These are phyloP conservation scores for Xylaria sp. DNA, from an alignment of 2,329 filamentous ascomycete species.

Conservation along the genomic window DNA sequence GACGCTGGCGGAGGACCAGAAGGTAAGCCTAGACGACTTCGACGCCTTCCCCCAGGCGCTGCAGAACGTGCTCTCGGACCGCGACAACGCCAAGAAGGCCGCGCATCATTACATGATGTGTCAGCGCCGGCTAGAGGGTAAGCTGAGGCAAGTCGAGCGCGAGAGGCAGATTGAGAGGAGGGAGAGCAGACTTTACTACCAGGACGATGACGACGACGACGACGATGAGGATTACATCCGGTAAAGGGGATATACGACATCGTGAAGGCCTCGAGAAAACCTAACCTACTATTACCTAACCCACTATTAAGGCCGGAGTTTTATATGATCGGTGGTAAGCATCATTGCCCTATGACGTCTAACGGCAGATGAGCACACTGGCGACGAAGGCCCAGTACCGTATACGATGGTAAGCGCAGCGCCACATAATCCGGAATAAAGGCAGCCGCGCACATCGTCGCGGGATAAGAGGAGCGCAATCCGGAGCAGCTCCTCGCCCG, in stretches of 20 bases:
- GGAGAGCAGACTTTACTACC: neutral
- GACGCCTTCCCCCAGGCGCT: slow-evolving; percentile 10
- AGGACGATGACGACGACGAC: neutral
- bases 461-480: slow-evolving; percentile 1
- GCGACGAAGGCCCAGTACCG: neutral
- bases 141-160: neutral
- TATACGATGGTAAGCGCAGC: neutral
- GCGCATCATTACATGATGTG: slow-evolving; percentile 10
- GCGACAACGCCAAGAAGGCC: slow-evolving; percentile 15
- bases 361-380: neutral
- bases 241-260: neutral
- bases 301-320: neutral
- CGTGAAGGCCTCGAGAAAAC: slow-evolving; percentile 2
- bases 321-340: neutral
- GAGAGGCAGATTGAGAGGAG: slow-evolving; percentile 1
- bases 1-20: slow-evolving; percentile 25
- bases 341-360: neutral
- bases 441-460: neutral
- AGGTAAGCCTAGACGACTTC: slow-evolving; percentile 13
- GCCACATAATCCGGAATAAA: neutral
- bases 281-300: slow-evolving; percentile 1
- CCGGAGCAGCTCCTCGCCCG: slow-evolving; percentile 4
- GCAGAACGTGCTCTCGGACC: slow-evolving; percentile 14
- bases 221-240: slow-evolving; percentile 20
- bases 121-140: slow-evolving; percentile 7